These are phyloP conservation scores for Pseudocercospora fuligena DNA, from an alignment of 2,329 filamentous ascomycete species.

Conservation along the genomic window DNA sequence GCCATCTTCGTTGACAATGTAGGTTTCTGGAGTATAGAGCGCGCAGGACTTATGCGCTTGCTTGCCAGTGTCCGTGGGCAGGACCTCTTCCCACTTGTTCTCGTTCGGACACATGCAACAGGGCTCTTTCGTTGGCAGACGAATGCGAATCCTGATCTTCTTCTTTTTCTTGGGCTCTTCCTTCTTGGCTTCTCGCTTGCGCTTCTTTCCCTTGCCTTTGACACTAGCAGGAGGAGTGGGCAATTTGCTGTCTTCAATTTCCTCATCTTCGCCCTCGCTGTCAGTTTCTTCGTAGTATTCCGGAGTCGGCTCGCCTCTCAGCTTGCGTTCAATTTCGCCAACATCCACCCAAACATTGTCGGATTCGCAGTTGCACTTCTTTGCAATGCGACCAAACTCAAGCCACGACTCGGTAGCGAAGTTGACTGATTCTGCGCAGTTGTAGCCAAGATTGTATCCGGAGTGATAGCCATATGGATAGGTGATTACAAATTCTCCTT, in stretches of 20 bases:
- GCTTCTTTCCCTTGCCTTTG: constrained; percentile 61
- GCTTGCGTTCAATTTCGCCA: constrained; percentile 90
- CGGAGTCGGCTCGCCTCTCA: constrained; percentile 80
- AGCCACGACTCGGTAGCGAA: constrained; percentile 96
- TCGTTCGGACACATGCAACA: constrained; percentile 94
- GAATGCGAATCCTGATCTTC: constrained; percentile 76
- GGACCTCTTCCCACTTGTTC: constrained; percentile 76
- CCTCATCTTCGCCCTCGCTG: constrained; percentile 64
- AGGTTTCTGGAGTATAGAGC: constrained; percentile 89
- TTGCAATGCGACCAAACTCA: constrained; percentile 91
- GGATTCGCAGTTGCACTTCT: constrained; percentile 94
- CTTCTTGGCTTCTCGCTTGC: constrained; percentile 70
- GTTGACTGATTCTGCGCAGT: constrained; percentile 98
- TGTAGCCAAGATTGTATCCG: constrained; percentile 96
- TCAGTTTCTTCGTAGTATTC: constrained; percentile 82
- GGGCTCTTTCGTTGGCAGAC: constrained; percentile 72
- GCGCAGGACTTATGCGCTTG: constrained; percentile 89
- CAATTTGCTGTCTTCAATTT: constrained; percentile 64
- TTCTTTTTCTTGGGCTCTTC: constrained; percentile 67
- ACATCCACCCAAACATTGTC: constrained; percentile 99
- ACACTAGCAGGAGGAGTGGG: constrained; percentile 80
- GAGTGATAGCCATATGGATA: constrained; percentile 99
- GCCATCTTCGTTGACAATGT: constrained; percentile 71
- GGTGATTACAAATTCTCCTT: constrained; percentile 97
- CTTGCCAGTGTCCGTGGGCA: constrained; percentile 85